phyloP scores from a whole-genome alignment of 202 grass and related monocot species.

The Schoenoplectus triqueter region DNA sequence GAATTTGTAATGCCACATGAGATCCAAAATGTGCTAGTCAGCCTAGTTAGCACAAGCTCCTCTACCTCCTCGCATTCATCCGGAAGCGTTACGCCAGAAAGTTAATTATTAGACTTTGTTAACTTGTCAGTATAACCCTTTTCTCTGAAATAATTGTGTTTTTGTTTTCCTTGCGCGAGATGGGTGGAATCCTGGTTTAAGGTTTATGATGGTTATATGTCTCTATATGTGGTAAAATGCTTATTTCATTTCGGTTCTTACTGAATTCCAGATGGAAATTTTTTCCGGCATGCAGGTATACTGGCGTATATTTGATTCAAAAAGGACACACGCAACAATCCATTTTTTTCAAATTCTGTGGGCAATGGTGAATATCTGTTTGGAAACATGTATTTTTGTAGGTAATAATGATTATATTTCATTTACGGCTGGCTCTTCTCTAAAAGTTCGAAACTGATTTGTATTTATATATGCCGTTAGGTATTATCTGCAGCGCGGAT shows the following conservation, averaged over 20 bases:
- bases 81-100: background rate
- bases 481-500: background rate
- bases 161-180: constrained; percentile 2
- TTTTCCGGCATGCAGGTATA: constrained; percentile 5
- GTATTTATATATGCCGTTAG: background rate
- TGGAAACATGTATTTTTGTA: too few relatives aligned
- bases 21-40: background rate
- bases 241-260: constrained; percentile 4
- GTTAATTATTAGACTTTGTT: background rate
- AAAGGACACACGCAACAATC: background rate
- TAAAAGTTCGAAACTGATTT: background rate
- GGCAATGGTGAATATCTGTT: background rate
- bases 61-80: background rate
- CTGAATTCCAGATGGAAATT: background rate
- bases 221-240: background rate
- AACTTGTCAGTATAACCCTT: constrained; percentile 14
- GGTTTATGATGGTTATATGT: background rate
- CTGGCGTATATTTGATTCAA: background rate
- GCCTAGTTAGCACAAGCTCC: background rate
- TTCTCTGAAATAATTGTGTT: constrained; percentile 19
- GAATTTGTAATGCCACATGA: background rate
- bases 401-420: too few relatives aligned
- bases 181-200: background rate
- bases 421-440: too few relatives aligned
- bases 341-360: background rate